These are phyloP conservation scores for Colletotrichum cuscutae DNA, from an alignment of 2,329 filamentous ascomycete species.

Conservation along the genomic window DNA sequence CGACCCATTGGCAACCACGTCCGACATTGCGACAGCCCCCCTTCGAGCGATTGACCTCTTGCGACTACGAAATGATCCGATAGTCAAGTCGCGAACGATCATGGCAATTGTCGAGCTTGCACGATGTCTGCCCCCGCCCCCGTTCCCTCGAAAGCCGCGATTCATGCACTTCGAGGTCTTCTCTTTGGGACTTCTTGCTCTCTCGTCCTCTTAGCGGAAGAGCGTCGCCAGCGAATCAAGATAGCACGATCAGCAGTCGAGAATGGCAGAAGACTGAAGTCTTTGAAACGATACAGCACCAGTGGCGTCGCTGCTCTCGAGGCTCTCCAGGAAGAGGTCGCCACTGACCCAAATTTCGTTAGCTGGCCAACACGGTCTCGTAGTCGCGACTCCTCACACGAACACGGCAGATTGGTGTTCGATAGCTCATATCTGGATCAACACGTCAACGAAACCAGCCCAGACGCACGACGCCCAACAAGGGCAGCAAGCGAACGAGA, in stretches of 20 bases:
- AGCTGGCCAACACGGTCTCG: constrained; percentile 38
- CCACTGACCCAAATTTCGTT: constrained; percentile 36
- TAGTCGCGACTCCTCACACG: not conserved
- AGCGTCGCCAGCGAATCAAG: constrained; percentile 65
- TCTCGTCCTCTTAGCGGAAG: constrained; percentile 64
- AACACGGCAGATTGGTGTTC: not conserved
- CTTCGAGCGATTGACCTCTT: not conserved
- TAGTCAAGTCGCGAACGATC: constrained; percentile 14
- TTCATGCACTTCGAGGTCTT: constrained; percentile 65
- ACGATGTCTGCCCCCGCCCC: constrained; percentile 58
- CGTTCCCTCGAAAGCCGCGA: constrained; percentile 64
- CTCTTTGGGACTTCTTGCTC: constrained; percentile 68
- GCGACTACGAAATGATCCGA: constrained; percentile 15
- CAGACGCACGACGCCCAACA: constrained; percentile 19
- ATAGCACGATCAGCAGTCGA: constrained; percentile 60
- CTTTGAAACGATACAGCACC: constrained; percentile 45
- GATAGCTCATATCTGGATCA: constrained; percentile 9
- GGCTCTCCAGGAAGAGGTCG: constrained; percentile 39
- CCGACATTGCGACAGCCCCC: not conserved
- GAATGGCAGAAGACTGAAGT: constrained; percentile 63
- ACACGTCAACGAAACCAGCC: constrained; percentile 10
- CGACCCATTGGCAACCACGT: not conserved
- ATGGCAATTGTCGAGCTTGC: constrained; percentile 32
- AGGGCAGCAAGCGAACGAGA: constrained; percentile 2
- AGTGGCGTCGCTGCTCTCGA: constrained; percentile 28